A percentile compares a stretch with the other conserved stretches of the same genome.
phyloP scores from a whole-genome alignment of 305 asterid species.

The Stenogyne calaminthoides region DNA sequence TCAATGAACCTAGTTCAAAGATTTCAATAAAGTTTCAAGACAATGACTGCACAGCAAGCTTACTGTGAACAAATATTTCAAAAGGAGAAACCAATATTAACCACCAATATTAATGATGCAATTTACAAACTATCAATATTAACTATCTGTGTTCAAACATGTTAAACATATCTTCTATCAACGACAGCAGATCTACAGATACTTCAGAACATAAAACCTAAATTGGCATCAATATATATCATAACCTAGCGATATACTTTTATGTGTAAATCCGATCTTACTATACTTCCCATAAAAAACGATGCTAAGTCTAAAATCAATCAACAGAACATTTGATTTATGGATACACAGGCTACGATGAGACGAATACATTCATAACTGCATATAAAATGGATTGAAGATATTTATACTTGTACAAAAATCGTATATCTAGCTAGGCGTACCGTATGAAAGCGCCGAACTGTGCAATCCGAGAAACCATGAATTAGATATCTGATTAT shows the following conservation, averaged over 20 bases:
- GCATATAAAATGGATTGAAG: background rate
- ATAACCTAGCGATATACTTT: background rate
- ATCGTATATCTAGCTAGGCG: background rate
- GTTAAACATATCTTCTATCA: background rate
- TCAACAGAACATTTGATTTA: background rate
- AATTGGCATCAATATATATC: background rate
- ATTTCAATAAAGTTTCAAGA: background rate
- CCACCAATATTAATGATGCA: background rate
- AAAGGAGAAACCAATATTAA: background rate
- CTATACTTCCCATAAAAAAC: background rate
- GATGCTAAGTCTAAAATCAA: background rate
- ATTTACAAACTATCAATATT: no score
- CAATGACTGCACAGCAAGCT: background rate
- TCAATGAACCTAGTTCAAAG: background rate
- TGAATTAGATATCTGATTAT: background rate
- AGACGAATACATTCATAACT: background rate
- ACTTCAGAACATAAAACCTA: background rate
- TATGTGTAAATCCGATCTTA: background rate
- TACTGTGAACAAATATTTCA: background rate
- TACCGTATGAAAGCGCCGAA: constrained; percentile 26
- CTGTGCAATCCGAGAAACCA: background rate
- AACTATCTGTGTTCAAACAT: no score
- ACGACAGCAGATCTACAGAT: background rate
- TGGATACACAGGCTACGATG: background rate
- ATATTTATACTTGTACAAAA: background rate